Base-by-base conservation (phyloP, 257 asterid species). In the Salvia miltiorrhiza region DNA sequence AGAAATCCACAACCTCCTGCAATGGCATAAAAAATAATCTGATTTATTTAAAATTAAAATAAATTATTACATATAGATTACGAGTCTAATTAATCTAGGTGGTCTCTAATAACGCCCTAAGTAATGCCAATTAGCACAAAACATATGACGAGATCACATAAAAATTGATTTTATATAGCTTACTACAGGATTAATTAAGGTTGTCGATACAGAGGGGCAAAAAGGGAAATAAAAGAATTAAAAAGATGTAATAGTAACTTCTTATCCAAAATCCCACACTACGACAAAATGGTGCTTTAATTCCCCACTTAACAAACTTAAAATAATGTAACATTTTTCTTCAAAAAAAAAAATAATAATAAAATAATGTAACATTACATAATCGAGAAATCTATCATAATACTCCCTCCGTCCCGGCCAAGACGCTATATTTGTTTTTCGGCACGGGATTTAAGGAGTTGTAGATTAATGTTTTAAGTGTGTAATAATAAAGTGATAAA, bases 1-100 rank as follows among this genome's bases (percentile, higher is more conserved):
- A 90, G 78, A 93, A 93, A 77, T 90, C 96, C 43, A 93, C 98
- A 49, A 93, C 98, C 55, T 88, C 98, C 98, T 93, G 74, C 49
- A 80, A 14, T 21, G 28, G 35, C 19, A 47, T n/a, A 47, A 45
- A 5, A 47, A 8, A 2, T 43, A 43, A 43, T 43, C 19, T 43
- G 49, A 19, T 19, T 7, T 20, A 9, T 35, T 35, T 30, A 19
- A 4, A 20, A 19, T 17, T 50, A 3, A n/a, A 21, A 53, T 32
- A 53, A 53, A 11, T 23, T 35, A 35, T 35, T 35, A 7, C 3
- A n/a, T 7, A 63, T 48, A 45, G 44, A 47, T 47, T 47, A 23
- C 9, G 13, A 13, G 40, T 40, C 54, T 19, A 26, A 32, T 49
- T 28, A 53, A 32, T 65, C 71, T 17, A 17, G 59, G 47, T 7